Percentiles rank a stretch among this genome's conserved stretches.
phyloP scores from a whole-genome alignment of 768 basidiomycete species.

The Solioccasus polychromus region DNA sequence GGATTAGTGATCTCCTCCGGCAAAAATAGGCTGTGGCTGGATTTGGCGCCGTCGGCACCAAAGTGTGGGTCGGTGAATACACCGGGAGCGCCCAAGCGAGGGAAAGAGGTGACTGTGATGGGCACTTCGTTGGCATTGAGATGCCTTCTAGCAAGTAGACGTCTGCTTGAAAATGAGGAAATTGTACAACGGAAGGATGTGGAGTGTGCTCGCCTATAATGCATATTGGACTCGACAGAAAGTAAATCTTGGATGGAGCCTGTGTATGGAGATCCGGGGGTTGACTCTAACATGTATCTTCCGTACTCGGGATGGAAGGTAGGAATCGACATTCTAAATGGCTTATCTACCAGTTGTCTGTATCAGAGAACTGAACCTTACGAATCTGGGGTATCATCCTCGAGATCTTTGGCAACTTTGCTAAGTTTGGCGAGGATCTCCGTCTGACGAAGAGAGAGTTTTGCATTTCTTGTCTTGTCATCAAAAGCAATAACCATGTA shows the following conservation, averaged over 20 bases:
- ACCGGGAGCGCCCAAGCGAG: conserved; percentile 83
- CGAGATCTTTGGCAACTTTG: conserved; percentile 64
- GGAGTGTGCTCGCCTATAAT: conserved; percentile 61
- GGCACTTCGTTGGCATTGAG: conserved; percentile 86
- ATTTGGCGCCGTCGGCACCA: conserved; percentile 69
- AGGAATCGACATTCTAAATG: conserved; percentile 65
- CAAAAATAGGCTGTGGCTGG: conserved; percentile 91
- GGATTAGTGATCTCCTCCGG: conserved; percentile 96
- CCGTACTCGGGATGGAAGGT: conserved; percentile 99
- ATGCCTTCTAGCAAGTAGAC: conserved; percentile 78
- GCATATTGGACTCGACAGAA: conserved; percentile 93
- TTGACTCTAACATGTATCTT: conserved; percentile 97
- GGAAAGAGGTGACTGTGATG: conserved; percentile 93
- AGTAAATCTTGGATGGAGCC: conserved; percentile 83
- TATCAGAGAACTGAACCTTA: conserved; percentile 33
- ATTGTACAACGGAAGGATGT: background rate
- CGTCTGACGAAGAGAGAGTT: conserved; percentile 89
- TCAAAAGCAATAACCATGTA: conserved; percentile 94
- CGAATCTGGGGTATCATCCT: conserved; percentile 49
- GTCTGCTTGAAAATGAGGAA: conserved; percentile 44
- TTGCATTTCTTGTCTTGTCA: conserved; percentile 72
- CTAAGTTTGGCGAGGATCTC: conserved; percentile 86
- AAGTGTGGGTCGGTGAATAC: conserved; percentile 91
- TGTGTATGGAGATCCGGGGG: conserved; percentile 93
- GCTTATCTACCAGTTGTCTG: background rate